Conservation (phyloP, 2,329 filamentous ascomycete genomes). For the Xylaria polymorpha region DNA sequence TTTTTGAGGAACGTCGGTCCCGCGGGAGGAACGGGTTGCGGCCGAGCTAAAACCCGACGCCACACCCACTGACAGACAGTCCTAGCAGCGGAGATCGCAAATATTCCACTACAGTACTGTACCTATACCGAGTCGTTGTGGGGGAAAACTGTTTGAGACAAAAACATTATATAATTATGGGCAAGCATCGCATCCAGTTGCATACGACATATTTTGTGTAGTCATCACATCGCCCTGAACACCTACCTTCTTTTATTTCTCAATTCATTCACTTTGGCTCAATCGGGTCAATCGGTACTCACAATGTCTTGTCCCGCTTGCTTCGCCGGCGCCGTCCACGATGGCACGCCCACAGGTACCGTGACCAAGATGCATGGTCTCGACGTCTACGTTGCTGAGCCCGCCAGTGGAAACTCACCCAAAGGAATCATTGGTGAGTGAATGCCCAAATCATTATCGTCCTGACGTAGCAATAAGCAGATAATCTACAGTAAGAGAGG, state of each 20-base stretch:
- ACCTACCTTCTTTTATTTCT: neutral
- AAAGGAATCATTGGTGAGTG: constrained; percentile 57
- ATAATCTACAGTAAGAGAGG: too few species aligned
- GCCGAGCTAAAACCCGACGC: neutral
- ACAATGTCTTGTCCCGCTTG: constrained; percentile 51
- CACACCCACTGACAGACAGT: neutral
- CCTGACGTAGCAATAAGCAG: neutral
- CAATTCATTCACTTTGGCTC: neutral
- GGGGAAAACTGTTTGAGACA: neutral
- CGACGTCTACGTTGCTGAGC: constrained; percentile 59
- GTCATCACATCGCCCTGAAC: neutral
- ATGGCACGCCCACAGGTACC: constrained; percentile 58
- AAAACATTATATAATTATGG: neutral
- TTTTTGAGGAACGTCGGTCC: neutral
- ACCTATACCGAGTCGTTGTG: too few species aligned
- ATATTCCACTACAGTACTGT: neutral
- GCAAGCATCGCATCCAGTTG: neutral
- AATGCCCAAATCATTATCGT: neutral
- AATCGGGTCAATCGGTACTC: neutral
- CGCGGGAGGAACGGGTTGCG: neutral
- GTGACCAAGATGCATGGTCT: constrained; percentile 60
- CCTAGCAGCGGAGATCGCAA: neutral
- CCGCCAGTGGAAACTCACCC: constrained; percentile 49
- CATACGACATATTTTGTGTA: neutral
- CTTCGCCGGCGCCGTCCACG: constrained; percentile 60